phyloP scores from a whole-genome alignment of 257 asterid species.

The Ehretia macrophylla region DNA sequence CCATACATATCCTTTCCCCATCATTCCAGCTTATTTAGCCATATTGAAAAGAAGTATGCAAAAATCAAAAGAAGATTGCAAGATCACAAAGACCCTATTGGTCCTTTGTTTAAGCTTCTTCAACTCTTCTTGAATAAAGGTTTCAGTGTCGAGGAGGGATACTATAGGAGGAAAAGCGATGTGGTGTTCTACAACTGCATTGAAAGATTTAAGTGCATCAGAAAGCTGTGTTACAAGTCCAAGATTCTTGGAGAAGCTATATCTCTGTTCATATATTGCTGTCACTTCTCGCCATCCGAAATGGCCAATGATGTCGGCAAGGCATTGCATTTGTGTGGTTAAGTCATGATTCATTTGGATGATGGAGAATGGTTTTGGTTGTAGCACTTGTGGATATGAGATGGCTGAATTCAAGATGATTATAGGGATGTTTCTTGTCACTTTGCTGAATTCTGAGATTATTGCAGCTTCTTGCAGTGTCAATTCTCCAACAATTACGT shows the following conservation, averaged over 20 bases:
- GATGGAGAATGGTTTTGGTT: slow-evolving; percentile 1
- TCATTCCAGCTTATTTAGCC: slow-evolving; percentile 45
- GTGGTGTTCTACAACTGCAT: slow-evolving; percentile 26
- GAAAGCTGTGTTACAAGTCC: slow-evolving; percentile 33
- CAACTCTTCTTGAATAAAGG: slow-evolving; percentile 25
- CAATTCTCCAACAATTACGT: slow-evolving; percentile 40
- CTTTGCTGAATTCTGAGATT: slow-evolving; percentile 23
- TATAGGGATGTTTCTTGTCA: slow-evolving; percentile 24
- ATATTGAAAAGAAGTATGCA: slow-evolving; percentile 34
- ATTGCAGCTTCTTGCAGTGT: slow-evolving; percentile 43
- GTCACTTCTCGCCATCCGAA: slow-evolving; percentile 51
- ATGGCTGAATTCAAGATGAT: slow-evolving; percentile 16
- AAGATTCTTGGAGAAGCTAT: slow-evolving; percentile 21
- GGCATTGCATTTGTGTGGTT: slow-evolving; percentile 30
- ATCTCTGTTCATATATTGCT: slow-evolving; percentile 30
- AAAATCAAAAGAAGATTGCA: slow-evolving; percentile 43
- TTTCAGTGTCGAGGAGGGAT: slow-evolving; percentile 16
- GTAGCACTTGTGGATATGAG: slow-evolving; percentile 20
- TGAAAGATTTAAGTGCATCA: slow-evolving; percentile 29
- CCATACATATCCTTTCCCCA: slow-evolving; percentile 58
- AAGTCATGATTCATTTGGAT: slow-evolving; percentile 24
- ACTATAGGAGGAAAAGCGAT: slow-evolving; percentile 27
- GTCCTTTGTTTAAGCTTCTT: slow-evolving; percentile 21
- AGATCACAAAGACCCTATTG: slow-evolving; percentile 30
- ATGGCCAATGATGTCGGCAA: slow-evolving; percentile 42